Evolutionary conservation across 2,329 filamentous ascomycete species (phyloP).

Genomic region (Ophiostoma montium): DNA sequence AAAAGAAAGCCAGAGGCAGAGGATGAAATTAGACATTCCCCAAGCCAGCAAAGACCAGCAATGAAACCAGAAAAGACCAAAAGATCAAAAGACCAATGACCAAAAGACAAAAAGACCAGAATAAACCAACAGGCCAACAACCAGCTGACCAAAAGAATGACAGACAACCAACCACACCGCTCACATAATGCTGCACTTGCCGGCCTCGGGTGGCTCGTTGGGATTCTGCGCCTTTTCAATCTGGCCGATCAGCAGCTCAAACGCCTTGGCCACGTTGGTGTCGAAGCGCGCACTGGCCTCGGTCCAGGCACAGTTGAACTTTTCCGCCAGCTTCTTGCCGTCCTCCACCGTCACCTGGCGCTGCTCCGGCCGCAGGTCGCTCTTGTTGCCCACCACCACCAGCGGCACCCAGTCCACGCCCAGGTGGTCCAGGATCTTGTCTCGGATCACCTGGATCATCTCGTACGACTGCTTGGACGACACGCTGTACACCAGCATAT

Average conservation of each 20-base stretch:
- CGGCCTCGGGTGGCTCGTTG: constrained; percentile 62
- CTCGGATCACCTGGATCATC: constrained; percentile 89
- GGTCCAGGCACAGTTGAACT: constrained; percentile 85
- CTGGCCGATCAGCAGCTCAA: constrained; percentile 86
- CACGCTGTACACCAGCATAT: constrained; percentile 98
- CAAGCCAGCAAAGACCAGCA: no score
- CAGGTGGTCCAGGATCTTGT: constrained; percentile 95
- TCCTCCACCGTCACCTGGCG: constrained; percentile 80
- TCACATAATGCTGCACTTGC: constrained; percentile 80
- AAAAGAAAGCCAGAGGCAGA: no score
- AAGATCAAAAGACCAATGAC: no score
- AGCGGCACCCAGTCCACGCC: constrained; percentile 87
- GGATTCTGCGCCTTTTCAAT: constrained; percentile 93
- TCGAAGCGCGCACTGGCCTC: constrained; percentile 91
- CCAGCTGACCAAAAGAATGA: not conserved
- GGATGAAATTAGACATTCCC: no score
- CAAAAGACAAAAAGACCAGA: no score
- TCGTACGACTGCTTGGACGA: constrained; percentile 88
- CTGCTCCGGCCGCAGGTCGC: constrained; percentile 81
- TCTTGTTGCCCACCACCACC: constrained; percentile 94
- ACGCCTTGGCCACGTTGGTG: constrained; percentile 83
- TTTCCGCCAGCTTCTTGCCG: constrained; percentile 69
- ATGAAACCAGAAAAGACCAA: not conserved
- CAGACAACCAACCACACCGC: not conserved
- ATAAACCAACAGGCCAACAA: not conserved